These are phyloP conservation scores for Ramaria sp. DNA, from an alignment of 768 basidiomycete genomes.

Conservation along the genomic window DNA sequence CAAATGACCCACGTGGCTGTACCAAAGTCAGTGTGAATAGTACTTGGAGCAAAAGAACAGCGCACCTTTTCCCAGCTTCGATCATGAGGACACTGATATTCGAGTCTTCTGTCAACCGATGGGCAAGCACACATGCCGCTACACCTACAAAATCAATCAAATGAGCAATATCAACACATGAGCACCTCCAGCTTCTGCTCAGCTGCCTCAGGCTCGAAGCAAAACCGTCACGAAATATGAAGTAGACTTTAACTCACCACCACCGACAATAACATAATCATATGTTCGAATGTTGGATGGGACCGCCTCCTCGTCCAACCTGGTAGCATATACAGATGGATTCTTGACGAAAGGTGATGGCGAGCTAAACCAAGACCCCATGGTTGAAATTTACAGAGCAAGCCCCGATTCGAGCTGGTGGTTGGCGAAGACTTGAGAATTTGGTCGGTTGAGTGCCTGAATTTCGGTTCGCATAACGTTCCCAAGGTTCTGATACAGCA, in stretches of 20 bases:
- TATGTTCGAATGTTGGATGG: neutral
- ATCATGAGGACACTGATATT: neutral
- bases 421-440: too few species aligned
- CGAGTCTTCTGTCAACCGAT: neutral
- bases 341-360: neutral
- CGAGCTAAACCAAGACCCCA: neutral
- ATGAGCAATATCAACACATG: too few species aligned
- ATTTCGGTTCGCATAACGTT: too few species aligned
- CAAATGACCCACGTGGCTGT: neutral
- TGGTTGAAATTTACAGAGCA: neutral
- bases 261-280: constrained; percentile 11
- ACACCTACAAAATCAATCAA: neutral
- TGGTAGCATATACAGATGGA: neutral
- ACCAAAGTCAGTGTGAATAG: neutral
- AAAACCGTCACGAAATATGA: neutral
- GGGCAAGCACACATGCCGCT: constrained; percentile 5
- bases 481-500: too few species aligned
- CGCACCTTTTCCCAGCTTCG: neutral
- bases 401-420: too few species aligned
- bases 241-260: constrained; percentile 1
- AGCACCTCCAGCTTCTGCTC: too few species aligned
- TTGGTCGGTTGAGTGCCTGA: too few species aligned
- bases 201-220: neutral
- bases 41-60: neutral
- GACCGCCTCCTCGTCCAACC: neutral